Conservation (phyloP, 208 protist species). For the Phytomonas sp. region DNA sequence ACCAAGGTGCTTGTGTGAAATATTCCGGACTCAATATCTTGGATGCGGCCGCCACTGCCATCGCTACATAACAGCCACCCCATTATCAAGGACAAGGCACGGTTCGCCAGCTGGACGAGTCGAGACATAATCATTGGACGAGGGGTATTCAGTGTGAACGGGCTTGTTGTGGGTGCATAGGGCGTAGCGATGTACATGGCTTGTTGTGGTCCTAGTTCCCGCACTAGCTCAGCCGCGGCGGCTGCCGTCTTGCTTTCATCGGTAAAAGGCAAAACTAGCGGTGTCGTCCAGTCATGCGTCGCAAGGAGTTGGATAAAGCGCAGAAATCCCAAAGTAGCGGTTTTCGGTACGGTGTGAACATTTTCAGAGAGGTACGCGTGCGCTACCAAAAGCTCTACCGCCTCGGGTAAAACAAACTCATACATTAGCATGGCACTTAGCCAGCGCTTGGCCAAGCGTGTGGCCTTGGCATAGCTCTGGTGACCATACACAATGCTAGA, state of each 20-base stretch:
- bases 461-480: slow-evolving; percentile 59
- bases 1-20: slow-evolving; percentile 40
- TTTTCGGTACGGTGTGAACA: slow-evolving; percentile 32
- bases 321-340: slow-evolving; percentile 60
- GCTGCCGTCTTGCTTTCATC: slow-evolving; percentile 26
- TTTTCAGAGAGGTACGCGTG: slow-evolving; percentile 52
- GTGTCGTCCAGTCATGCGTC: slow-evolving; percentile 64
- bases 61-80: slow-evolving; percentile 1
- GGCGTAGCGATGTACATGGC: slow-evolving; percentile 78
- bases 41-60: not conserved
- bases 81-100: slow-evolving; percentile 34
- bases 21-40: slow-evolving; percentile 13
- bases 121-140: slow-evolving; percentile 76
- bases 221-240: slow-evolving; percentile 40
- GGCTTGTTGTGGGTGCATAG: slow-evolving; percentile 63
- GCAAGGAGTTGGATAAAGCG: slow-evolving; percentile 72
- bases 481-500: slow-evolving; percentile 67
- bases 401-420: slow-evolving; percentile 78
- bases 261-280: slow-evolving; percentile 67
- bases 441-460: slow-evolving; percentile 75
- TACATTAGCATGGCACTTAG: slow-evolving; percentile 65
- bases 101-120: slow-evolving; percentile 68
- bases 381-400: slow-evolving; percentile 74
- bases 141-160: slow-evolving; percentile 75
- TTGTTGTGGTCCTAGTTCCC: slow-evolving; percentile 48